Conservation (phyloP, 306 rosid species). For the Trifolium repens region DNA sequence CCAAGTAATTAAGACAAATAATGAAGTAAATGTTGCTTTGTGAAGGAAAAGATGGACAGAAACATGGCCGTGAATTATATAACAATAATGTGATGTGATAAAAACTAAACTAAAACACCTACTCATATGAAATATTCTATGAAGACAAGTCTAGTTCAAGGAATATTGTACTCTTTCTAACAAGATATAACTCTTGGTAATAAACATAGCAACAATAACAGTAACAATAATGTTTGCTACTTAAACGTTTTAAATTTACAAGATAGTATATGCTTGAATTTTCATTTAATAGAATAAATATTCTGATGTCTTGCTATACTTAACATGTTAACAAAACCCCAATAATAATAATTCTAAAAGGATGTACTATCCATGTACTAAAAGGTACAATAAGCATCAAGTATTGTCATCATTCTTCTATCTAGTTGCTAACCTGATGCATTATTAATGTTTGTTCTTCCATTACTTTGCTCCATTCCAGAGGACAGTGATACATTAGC, state of each 20-base stretch:
- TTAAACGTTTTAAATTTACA: slow-evolving; percentile 2
- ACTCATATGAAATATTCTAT: slow-evolving; percentile 7
- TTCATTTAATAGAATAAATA: slow-evolving; percentile 7
- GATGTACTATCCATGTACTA: slow-evolving; percentile 1
- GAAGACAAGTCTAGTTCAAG: slow-evolving; percentile 16
- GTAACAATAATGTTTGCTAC: slow-evolving; percentile 7
- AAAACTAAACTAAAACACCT: slow-evolving; percentile 11
- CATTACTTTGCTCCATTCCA: slow-evolving; percentile 73
- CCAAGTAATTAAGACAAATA: slow-evolving; percentile 14
- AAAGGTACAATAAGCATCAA: slow-evolving; percentile 19
- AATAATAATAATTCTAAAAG: slow-evolving; percentile 17
- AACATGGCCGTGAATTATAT: slow-evolving; percentile 15
- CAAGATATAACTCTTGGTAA: slow-evolving; percentile 2
- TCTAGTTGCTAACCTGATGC: slow-evolving; percentile 68
- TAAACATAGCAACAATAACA: neutral
- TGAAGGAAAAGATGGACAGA: slow-evolving; percentile 14
- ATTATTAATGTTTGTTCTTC: slow-evolving; percentile 59
- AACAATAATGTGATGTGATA: slow-evolving; percentile 7
- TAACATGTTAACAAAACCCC: slow-evolving; percentile 1
- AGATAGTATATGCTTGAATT: slow-evolving; percentile 18
- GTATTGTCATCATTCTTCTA: slow-evolving; percentile 36
- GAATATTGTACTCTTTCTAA: slow-evolving; percentile 1
- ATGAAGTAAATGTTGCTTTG: slow-evolving; percentile 17
- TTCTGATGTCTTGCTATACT: slow-evolving; percentile 6
- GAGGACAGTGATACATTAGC: slow-evolving; percentile 61